Evolutionary conservation across 352 stramenopile genomes (phyloP), one percentile per base, ranked within the genome.

Genomic region (Phytophthora sansomeana): DNA sequence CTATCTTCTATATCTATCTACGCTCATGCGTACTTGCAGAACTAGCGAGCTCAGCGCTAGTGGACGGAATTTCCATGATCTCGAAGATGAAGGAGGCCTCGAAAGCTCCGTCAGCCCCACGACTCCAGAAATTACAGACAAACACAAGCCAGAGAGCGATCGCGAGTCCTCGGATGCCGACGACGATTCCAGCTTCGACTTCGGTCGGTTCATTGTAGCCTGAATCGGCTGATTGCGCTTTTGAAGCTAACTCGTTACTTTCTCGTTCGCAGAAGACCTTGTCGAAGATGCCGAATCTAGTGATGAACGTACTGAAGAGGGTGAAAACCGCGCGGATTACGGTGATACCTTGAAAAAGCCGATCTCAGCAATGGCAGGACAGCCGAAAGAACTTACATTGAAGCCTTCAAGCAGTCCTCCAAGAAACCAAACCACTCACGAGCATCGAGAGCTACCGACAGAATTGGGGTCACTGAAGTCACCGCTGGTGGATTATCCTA

Each of bases 171-270:
- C 30, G 26, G 39, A 59, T 17, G 47, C 58, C 9, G 7, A 38
- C 0, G 54, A 63, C 21, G 33, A 63, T 36, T 67, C 58, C 16
- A 87, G 79, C 50, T 87, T 87, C 46, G 72, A 85, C 48, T 87
- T 87, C 50, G 79, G 79, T 87, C n/a, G 6, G 68, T 78, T 48
- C 36, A 28, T 49, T 3, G 6, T 11, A 38, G 8, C 8, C 19
- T 16, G 41, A 47, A 21, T 19, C 8, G n/a, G 19, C 13, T 5
- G 24, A 11, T 33, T 0, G 10, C 43, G 32, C 16, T 42, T 17
- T 53, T 61, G n/a, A 39, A 3, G 4, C 24, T 66, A 43, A 58
- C 8, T 38, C 9, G 6, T 8, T 11, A 6, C 6, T 33, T 21
- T 36, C 13, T 41, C 50, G 16, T 36, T 29, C 42, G 1, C 29